Conservation (phyloP, 2,329 filamentous ascomycete genomes). For the Aspergillus sp. region DNA sequence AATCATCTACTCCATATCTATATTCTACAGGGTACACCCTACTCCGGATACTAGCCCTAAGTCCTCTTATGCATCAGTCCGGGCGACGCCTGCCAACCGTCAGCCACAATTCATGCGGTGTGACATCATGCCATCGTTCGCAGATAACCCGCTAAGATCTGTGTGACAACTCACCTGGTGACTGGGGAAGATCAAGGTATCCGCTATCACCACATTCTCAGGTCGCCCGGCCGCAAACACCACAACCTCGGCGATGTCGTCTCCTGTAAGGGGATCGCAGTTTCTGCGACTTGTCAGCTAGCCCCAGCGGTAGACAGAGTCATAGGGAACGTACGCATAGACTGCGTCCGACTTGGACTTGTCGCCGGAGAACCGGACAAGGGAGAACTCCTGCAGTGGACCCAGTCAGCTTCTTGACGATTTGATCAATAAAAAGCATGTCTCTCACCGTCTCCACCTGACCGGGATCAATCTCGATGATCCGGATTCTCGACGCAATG, state of each 20-base stretch:
- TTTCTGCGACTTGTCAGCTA: slow-evolving; percentile 41
- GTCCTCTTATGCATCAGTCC: slow-evolving; percentile 17
- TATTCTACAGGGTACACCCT: no score
- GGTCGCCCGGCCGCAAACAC: slow-evolving; percentile 75
- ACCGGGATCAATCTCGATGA: slow-evolving; percentile 84
- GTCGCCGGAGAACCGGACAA: slow-evolving; percentile 82
- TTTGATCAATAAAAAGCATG: neutral
- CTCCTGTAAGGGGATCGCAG: slow-evolving; percentile 72
- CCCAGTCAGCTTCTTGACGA: slow-evolving; percentile 3
- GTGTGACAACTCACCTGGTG: slow-evolving; percentile 59
- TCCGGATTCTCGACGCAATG: slow-evolving; percentile 66
- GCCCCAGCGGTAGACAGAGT: neutral
- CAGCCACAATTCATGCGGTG: neutral
- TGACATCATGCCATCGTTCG: slow-evolving; percentile 3
- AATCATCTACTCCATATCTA: no score
- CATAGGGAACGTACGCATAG: slow-evolving; percentile 55
- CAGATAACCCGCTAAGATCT: slow-evolving; percentile 1
- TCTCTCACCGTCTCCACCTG: slow-evolving; percentile 71
- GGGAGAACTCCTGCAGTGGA: slow-evolving; percentile 61
- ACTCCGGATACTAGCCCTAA: no score
- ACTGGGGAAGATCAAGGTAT: slow-evolving; percentile 77
- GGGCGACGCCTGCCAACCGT: slow-evolving; percentile 13
- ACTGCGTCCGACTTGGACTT: slow-evolving; percentile 83
- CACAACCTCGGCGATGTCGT: slow-evolving; percentile 83
- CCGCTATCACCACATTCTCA: slow-evolving; percentile 85